Conservation (phyloP, 257 asterid species). For the Thymus quinquecostatus region DNA sequence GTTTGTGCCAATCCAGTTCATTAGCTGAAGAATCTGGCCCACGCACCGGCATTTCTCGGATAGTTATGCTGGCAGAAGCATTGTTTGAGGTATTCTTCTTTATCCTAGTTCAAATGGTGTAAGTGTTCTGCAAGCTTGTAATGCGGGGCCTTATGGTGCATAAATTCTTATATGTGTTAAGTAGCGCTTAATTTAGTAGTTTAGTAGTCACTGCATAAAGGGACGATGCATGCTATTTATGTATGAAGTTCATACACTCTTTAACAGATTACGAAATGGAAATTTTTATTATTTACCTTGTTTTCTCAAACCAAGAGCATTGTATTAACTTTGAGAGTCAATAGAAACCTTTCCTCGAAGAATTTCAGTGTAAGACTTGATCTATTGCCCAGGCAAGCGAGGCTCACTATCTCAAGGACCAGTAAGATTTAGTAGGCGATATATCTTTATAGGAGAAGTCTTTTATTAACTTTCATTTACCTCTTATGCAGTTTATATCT, state of each 20-base stretch:
- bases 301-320: not conserved
- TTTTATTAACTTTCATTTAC: not conserved
- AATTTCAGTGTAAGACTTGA: not conserved
- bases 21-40: slow-evolving; percentile 60
- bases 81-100: slow-evolving; percentile 76
- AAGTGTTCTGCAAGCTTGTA: slow-evolving; percentile 26
- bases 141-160: not conserved
- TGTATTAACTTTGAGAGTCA: not conserved
- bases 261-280: not conserved
- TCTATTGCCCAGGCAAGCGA: not conserved
- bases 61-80: slow-evolving; percentile 95
- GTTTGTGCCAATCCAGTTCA: slow-evolving; percentile 72
- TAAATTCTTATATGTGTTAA: not conserved
- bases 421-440: not conserved
- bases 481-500: slow-evolving; percentile 8
- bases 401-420: not conserved
- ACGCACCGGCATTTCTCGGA: slow-evolving; percentile 83
- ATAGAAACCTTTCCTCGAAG: not conserved
- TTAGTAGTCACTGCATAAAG: not conserved
- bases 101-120: not conserved
- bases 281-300: not conserved
- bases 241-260: slow-evolving; percentile 15
- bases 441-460: not conserved
- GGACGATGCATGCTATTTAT: slow-evolving; percentile 10
- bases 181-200: not conserved